Evolutionary conservation across 1,284 basidiomycete genomes (phyloP), one percentile per base, ranked within the genome.

Genomic region (Cryptococcus sp.): DNA sequence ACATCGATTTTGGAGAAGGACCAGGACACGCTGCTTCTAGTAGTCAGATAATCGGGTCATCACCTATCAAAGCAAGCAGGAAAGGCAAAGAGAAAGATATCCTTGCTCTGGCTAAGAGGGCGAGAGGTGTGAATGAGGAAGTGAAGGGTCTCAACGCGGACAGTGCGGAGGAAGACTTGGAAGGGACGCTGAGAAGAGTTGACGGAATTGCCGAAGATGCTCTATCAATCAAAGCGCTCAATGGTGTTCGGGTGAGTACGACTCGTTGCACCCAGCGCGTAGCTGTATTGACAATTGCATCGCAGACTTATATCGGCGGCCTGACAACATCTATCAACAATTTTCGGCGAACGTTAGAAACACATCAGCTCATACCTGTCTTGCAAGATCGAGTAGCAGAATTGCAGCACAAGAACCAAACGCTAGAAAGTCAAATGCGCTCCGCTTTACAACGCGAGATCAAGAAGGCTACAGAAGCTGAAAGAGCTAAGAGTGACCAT

Each of bases 231-330:
- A 71, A 73, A 46, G 67, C 69, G 13, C 39, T 67, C 3, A 34
- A 59, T 19, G 70, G 55, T 3, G 59, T 73, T 23, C 64, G 70
- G 64, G 74, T 73, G 57, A 55, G 70, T 59, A 7, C 25, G 3
- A 20, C 4, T 46, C 11, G 6, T 10, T 29, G 46, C 10, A 1
- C 5, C 17, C 16, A 40, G 39, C 15, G 22, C 16, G 41, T 13
- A 40, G 3, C 8, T 0, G 15, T 25, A 17, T 41, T 15, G n/a
- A n/a, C 46, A 19, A 13, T 40, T 37, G 2, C 20, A 16, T n/a
- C 2, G 2, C 15, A 26, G 74, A 67, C 46, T 38, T 72, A 74
- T 46, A 54, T 72, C 8, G 67, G 61, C 23, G 61, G 63, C 2
- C 65, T 76, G 1, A 67, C 59, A 1, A 55, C 46, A 0, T 64